Evolutionary conservation across 345 rosid genomes (phyloP).

Genomic region (Melaleuca alternifolia): DNA sequence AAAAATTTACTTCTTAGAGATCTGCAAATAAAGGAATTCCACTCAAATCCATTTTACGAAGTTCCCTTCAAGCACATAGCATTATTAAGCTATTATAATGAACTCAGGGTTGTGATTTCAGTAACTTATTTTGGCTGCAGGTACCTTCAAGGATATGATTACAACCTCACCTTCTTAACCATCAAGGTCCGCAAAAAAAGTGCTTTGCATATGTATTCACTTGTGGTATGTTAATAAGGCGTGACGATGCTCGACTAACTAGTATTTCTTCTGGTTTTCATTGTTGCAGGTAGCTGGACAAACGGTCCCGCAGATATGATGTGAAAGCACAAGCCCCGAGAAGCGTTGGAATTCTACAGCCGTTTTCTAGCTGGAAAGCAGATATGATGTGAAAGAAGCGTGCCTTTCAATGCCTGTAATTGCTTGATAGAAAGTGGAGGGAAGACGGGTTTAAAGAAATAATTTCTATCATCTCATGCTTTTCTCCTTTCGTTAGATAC

Average conservation of each 20-base stretch:
- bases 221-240: not conserved
- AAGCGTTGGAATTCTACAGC: slow-evolving; percentile 68
- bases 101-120: not conserved
- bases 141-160: not conserved
- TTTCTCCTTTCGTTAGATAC: too few species aligned
- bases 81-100: not conserved
- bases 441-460: too few species aligned
- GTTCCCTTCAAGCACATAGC: too few species aligned
- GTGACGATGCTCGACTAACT: not conserved
- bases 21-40: too few species aligned
- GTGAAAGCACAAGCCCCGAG: slow-evolving; percentile 68
- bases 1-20: not conserved
- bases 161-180: not conserved
- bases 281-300: slow-evolving; percentile 73
- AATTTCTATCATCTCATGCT: too few species aligned
- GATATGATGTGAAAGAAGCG: slow-evolving; percentile 9
- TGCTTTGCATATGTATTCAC: not conserved
- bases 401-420: too few species aligned
- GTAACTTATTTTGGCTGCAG: not conserved
- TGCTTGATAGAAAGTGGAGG: too few species aligned
- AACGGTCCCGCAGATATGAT: slow-evolving; percentile 79
- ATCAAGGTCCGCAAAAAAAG: not conserved
- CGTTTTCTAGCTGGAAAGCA: slow-evolving; percentile 50
- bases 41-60: too few species aligned
- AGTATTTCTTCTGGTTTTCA: not conserved